Evolutionary conservation across 148 eudicot species (phyloP).

Genomic region (Cornus suecica): DNA sequence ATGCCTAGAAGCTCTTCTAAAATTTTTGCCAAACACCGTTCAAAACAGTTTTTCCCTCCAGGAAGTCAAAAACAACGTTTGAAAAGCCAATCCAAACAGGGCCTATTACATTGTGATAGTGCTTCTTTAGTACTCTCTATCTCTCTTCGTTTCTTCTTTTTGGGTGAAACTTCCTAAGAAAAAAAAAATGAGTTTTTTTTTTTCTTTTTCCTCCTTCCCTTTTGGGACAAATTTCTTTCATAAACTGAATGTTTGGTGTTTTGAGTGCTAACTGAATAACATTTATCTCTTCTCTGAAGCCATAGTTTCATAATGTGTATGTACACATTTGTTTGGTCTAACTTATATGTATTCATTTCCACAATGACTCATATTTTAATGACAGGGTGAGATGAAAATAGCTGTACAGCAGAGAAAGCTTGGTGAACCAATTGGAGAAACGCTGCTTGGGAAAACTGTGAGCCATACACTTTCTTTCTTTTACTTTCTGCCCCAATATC

Average conservation of each 20-base stretch:
- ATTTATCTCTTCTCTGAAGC: background rate
- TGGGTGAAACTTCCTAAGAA: too few species aligned
- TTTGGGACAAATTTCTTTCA: background rate
- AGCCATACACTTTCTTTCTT: slow-evolving; percentile 19
- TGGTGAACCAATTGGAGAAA: slow-evolving; percentile 81
- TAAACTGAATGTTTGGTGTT: slow-evolving; percentile 4
- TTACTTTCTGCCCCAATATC: background rate
- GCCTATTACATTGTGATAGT: background rate
- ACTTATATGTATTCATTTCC: background rate
- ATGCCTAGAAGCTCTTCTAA: too few species aligned
- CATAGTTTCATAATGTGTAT: background rate
- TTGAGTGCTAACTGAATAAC: background rate
- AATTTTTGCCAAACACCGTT: too few species aligned
- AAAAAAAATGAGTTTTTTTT: too few species aligned
- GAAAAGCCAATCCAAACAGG: background rate
- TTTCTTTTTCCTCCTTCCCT: too few species aligned
- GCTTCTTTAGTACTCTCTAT: background rate
- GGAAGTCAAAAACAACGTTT: too few species aligned
- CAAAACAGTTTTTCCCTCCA: too few species aligned
- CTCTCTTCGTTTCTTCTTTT: too few species aligned
- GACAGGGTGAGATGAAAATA: slow-evolving; percentile 75
- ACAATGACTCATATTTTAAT: background rate
- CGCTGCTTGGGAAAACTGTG: slow-evolving; percentile 87
- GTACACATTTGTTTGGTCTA: background rate
- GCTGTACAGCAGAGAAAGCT: slow-evolving; percentile 61